These are phyloP conservation scores for Mortierella sp. DNA, from an alignment of 371 early-diverging fungal species.

Conservation along the genomic window DNA sequence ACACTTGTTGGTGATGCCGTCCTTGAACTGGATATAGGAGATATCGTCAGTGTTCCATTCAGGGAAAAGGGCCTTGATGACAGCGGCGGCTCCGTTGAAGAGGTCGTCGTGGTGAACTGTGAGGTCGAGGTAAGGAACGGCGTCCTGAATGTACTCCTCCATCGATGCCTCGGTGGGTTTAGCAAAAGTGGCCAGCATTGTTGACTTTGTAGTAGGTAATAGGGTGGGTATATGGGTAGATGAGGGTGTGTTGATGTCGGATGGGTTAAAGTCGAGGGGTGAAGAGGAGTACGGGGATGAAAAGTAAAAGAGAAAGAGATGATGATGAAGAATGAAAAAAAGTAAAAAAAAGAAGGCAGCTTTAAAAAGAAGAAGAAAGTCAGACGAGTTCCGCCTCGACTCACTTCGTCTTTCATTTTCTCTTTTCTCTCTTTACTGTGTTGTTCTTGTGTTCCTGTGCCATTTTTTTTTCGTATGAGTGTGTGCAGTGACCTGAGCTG, in stretches of 20 bases:
- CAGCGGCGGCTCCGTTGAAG: constrained; percentile 75
- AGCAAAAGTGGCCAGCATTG: constrained; percentile 41
- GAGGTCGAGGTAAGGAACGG: constrained; percentile 60
- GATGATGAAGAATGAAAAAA: constrained; percentile 1
- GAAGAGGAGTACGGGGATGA: not conserved
- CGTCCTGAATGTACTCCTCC: constrained; percentile 43
- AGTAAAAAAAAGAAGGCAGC: not conserved
- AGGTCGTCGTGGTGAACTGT: constrained; percentile 69
- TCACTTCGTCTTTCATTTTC: too few species aligned
- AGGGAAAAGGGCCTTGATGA: constrained; percentile 78
- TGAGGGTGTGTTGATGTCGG: not conserved
- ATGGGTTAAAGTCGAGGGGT: not conserved
- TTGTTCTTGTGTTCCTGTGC: not conserved
- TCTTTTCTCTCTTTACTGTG: not conserved
- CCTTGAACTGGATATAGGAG: constrained; percentile 83
- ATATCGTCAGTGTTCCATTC: constrained; percentile 79
- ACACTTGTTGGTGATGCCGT: constrained; percentile 95
- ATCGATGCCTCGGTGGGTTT: constrained; percentile 33
- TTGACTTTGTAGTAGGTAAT: not conserved
- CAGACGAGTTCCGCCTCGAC: too few species aligned
- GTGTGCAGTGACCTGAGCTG: too few species aligned
- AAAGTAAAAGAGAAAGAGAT: not conserved
- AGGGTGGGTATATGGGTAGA: not conserved
- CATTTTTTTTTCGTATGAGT: not conserved
- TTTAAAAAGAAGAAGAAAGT: not conserved